A percentile compares a stretch with the other conserved stretches of the same genome.
Evolutionary conservation across 2,329 filamentous ascomycete species (phyloP).

Genomic region (Ceratocystis variospora): DNA sequence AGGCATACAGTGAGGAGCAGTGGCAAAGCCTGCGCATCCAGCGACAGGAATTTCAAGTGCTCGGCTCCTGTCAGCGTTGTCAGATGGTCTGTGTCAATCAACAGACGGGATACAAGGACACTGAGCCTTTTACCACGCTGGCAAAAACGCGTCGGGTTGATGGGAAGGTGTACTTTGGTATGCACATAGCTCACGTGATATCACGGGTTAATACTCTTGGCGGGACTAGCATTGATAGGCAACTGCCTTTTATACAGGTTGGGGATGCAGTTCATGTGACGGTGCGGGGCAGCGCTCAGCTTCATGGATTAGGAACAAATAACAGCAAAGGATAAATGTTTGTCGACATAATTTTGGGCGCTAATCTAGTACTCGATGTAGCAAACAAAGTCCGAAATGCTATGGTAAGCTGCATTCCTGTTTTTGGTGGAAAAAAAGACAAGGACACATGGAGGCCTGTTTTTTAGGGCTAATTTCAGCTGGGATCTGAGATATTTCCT

Average conservation of each 20-base stretch:
- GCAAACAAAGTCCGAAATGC: no score
- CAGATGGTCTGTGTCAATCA: constrained; percentile 97
- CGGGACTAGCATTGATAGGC: not conserved
- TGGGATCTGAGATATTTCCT: no score
- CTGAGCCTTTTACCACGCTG: constrained; percentile 79
- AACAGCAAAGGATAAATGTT: not conserved
- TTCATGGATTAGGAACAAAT: not conserved
- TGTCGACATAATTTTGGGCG: not conserved
- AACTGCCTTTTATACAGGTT: constrained; percentile 3
- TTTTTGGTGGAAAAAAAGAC: no score
- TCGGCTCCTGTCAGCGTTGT: constrained; percentile 77
- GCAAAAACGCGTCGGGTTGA: constrained; percentile 73
- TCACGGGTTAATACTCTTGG: not conserved
- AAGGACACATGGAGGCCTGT: no score
- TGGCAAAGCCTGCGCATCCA: constrained; percentile 62
- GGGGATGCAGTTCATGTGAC: constrained; percentile 11
- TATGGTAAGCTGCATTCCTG: no score
- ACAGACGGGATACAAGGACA: constrained; percentile 57
- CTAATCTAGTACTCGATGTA: no score
- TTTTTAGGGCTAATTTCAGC: no score
- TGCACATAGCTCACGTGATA: constrained; percentile 52
- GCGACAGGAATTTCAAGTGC: constrained; percentile 48
- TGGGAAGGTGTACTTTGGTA: constrained; percentile 80
- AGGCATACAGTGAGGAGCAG: constrained; percentile 58
- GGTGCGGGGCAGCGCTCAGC: not conserved